Conservation (phyloP, 108 stramenopile genomes). For the Cyclotella baltica region DNA sequence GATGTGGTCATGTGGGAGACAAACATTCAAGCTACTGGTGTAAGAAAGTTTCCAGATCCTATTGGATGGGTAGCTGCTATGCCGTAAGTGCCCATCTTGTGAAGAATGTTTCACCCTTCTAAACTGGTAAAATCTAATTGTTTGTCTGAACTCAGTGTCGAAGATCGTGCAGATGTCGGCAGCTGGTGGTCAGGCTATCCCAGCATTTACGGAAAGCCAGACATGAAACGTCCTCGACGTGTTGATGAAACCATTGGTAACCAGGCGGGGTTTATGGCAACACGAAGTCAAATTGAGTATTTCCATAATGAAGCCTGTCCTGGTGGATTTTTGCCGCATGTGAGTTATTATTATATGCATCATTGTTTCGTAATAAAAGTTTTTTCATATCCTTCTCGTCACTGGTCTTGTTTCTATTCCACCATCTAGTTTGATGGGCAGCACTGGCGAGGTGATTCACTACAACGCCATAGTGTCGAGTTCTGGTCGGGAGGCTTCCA, state of each 20-base stretch:
- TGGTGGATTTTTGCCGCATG: conserved; percentile 70
- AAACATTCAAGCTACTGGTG: conserved; percentile 57
- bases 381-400: neutral
- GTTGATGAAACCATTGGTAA: conserved; percentile 54
- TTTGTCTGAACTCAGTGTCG: neutral
- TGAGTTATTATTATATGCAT: neutral
- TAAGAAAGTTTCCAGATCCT: conserved; percentile 44
- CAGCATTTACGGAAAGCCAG: conserved; percentile 25
- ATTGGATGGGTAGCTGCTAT: conserved; percentile 44
- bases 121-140: neutral
- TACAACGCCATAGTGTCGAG: conserved; percentile 69
- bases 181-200: conserved; percentile 69
- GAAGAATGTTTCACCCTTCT: neutral
- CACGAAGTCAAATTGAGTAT: conserved; percentile 46
- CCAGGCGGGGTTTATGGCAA: conserved; percentile 83
- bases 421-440: conserved; percentile 39
- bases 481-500: conserved; percentile 83
- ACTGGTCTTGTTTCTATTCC: neutral
- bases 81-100: conserved; percentile 27
- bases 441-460: conserved; percentile 59
- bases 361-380: neutral
- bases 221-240: conserved; percentile 36
- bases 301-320: conserved; percentile 68
- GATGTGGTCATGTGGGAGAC: conserved; percentile 79
- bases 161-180: conserved; percentile 45